A percentile compares a stretch with the other conserved stretches of the same genome.
Conservation (phyloP, 371 early-diverging fungal genomes). For the Fennellomyces sp. region DNA sequence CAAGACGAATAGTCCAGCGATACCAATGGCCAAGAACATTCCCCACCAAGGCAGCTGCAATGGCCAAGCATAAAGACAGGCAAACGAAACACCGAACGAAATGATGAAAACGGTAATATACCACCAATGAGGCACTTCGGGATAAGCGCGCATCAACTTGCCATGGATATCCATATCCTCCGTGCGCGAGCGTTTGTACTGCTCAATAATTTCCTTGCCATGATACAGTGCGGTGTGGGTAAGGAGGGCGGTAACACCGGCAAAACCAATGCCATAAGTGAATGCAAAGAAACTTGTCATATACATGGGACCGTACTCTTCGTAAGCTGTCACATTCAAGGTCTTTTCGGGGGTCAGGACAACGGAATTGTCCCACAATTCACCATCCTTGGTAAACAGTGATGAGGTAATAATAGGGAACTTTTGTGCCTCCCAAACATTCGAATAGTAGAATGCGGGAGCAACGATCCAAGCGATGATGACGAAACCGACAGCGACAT, state of each 20-base stretch:
- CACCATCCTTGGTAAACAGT: slow-evolving; percentile 51
- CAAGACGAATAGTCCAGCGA: slow-evolving; percentile 70
- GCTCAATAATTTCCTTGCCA: slow-evolving; percentile 61
- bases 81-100: slow-evolving; percentile 47
- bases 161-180: slow-evolving; percentile 70
- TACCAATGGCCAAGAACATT: slow-evolving; percentile 61
- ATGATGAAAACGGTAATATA: slow-evolving; percentile 58
- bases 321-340: slow-evolving; percentile 66
- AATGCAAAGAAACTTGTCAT: slow-evolving; percentile 60
- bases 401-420: slow-evolving; percentile 63
- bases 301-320: slow-evolving; percentile 72
- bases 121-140: slow-evolving; percentile 78
- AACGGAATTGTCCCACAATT: slow-evolving; percentile 53
- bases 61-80: slow-evolving; percentile 55
- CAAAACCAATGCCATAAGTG: slow-evolving; percentile 66
- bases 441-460: slow-evolving; percentile 71
- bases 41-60: slow-evolving; percentile 73
- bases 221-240: slow-evolving; percentile 67
- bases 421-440: slow-evolving; percentile 65
- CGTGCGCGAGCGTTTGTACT: slow-evolving; percentile 58
- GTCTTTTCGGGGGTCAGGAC: slow-evolving; percentile 58
- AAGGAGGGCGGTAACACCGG: slow-evolving; percentile 66
- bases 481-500: slow-evolving; percentile 69
- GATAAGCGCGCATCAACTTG: slow-evolving; percentile 72
- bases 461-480: slow-evolving; percentile 76